Base-by-base conservation (phyloP, 257 asterid species). In the Petunia axillaris region DNA sequence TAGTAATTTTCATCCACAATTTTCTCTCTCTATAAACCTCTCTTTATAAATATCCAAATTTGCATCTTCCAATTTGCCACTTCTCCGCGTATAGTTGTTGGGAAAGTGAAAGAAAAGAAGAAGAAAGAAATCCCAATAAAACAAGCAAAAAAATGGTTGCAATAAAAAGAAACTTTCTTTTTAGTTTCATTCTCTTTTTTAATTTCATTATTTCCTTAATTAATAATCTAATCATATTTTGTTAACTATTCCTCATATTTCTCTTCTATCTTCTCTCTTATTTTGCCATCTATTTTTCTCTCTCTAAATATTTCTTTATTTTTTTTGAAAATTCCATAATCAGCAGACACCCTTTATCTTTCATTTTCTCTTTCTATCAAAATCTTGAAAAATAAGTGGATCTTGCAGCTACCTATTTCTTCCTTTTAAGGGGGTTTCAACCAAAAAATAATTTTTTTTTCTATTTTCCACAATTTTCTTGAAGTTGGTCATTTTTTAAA, bases 241-340 rank as follows among this genome's bases (percentile, higher is more conserved):
- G 88, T 79, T 82, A 81, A 35, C 82, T 76, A 81, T 9, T 75
- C 89, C 89, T 86, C 82, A 60, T 86, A 73, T 66, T 44, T 85
- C 90, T 86, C 90, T 66, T 82, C 90, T 81, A 82, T 67, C 54
- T 77, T 85, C 55, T 48, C 88, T 86, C 87, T 81, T 52, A 68
- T 81, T 16, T 8, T 81, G 88, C 89, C 89, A 87, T 77, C 10
- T 37, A 25, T 8, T n/a, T 3, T 16, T 41, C 40, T 50, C 66
- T 57, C 80, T 9, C 4, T 41, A 6, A 59, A 78, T 89, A 76
- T 68, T 70, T 37, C 5, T 3, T 10, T 52, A 8, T 1, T 50
- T 1, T 7, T 48, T 48, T 52, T 10, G 4, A 1, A 60, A 76
- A 35, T 70, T 85, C 77, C 67, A 43, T 65, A 16, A 77, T 81